Evolutionary conservation across 2,329 filamentous ascomycete genomes (phyloP), one percentile per base, ranked within the genome.

Genomic region (Venturia oleaginea): DNA sequence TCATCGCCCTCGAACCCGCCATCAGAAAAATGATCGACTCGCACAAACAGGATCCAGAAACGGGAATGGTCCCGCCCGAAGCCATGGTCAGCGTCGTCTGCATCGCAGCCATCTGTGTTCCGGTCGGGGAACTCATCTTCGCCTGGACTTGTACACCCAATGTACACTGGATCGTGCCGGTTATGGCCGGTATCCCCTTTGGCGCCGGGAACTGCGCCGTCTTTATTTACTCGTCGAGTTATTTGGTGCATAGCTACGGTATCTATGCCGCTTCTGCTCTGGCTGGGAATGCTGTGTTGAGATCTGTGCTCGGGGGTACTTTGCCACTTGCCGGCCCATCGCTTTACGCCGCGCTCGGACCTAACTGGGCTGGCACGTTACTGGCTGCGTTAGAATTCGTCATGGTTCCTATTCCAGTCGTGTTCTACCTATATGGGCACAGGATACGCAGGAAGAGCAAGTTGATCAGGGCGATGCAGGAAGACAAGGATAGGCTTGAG

Each of bases 71-170:
- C 0, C 81, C 84, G 0, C 92, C 92, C 0, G 92, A 97, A 75
- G 88, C 91, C 0, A 91, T 90, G 68, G 90, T 93, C 4, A 84
- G 86, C 51, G 83, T 94, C 65, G 89, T 96, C 71, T 90, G 87
- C 69, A 84, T 96, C 32, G 90, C 89, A 3, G 85, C 90, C 0
- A 73, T 95, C 1, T 78, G 91, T 0, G 86, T 89, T 0, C 89
- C 91, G 0, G 74, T 90, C 3, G 92, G 92, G 19, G 88, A 96
- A 74, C 83, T 97, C 30, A 88, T 87, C 74, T 97, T 97, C 71
- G 86, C 90, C 0, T 96, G 91, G 91, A 96, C 92, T 0, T 92
- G 87, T 66, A 84, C 91, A 0, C 92, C 92, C 0, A 83, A 84
- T 4, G 90, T 95, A 38, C 92, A 91, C 72, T 95, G 90, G 88